Base-by-base conservation (phyloP, 2,329 filamentous ascomycete species). In the Colletotrichum godetiae region DNA sequence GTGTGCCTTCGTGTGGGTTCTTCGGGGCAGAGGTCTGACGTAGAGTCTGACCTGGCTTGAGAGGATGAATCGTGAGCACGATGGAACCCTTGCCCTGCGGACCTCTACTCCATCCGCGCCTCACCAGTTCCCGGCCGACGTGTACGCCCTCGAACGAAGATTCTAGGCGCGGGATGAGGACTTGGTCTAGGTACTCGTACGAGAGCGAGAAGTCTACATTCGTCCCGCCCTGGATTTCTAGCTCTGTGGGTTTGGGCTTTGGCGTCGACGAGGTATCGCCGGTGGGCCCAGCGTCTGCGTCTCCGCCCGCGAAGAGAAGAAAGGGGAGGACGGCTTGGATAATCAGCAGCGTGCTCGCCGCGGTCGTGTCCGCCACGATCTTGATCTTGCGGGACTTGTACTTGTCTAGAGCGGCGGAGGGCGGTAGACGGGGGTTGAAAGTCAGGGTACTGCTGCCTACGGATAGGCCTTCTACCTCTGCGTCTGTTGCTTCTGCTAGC, bases 101-200 rank as follows among this genome's bases (percentile, higher is more conserved):
- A 0, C 88, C 88, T 0, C 81, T 75, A 52, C 83, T 85, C 90
- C 90, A 92, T 11, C 88, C 86, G 8, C 89, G 85, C 24, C 62
- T 75, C 42, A 83, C 80, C 11, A 91, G 77, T 22, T 79, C 76
- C 8, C 88, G 78, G 72, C 88, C 84, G 4, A 90, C 83, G 1
- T 70, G 67, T 53, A 91, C 79, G 1, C 85, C 84, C 7, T 1
- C 42, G 67, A 91, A 90, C 4, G 83, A 82, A 2, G 83, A 81
- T 76, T 89, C 83, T 0, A 92, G 80, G 0, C 84, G 82, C 3
- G 90, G 90, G 37, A 91, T 80, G 1, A 92, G 82, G 0, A 92
- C 87, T 76, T 92, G 90, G 76, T 91, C 88, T 4, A 92, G 80
- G 76, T 92, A 92, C 76, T 92, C 90, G 72, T 85, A 91, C n/a